phyloP scores from a whole-genome alignment of 2,329 filamentous ascomycete genomes.

The Stenocarpella maydis region DNA sequence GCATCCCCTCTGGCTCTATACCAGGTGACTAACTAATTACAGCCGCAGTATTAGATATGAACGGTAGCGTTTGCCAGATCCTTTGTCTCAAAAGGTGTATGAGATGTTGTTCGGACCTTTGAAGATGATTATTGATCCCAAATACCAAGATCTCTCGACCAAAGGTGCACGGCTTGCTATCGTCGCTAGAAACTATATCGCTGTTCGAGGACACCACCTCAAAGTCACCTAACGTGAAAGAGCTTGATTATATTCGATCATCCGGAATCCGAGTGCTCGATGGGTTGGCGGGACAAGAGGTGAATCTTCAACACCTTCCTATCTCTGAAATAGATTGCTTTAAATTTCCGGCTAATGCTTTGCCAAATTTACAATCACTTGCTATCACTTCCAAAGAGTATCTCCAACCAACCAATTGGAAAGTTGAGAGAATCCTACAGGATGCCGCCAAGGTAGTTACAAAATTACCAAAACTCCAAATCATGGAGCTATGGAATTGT shows the following conservation, averaged over 20 bases:
- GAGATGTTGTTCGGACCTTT: background rate
- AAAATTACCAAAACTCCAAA: conserved; percentile 4
- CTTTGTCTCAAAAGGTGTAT: background rate
- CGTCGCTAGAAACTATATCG: background rate
- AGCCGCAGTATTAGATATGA: conserved; percentile 9
- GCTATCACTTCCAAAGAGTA: background rate
- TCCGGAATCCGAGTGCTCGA: background rate
- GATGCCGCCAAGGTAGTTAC: background rate
- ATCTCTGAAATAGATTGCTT: conserved; percentile 10
- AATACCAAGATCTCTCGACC: no score
- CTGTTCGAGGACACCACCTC: conserved; percentile 14
- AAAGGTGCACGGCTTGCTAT: no score
- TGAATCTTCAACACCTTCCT: conserved; percentile 8
- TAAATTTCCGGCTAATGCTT: background rate
- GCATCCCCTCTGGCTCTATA: background rate
- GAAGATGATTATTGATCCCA: no score
- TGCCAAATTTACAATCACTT: conserved; percentile 11
- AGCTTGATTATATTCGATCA: no score
- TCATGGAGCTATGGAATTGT: conserved; percentile 29
- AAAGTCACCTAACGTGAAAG: no score
- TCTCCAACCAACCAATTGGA: background rate
- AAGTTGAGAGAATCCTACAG: background rate
- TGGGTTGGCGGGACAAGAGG: background rate
- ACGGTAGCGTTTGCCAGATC: conserved; percentile 9
- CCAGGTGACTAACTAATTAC: background rate